phyloP scores from a whole-genome alignment of 495 filamentous ascomycete genomes.

The Xylaria castorea region DNA sequence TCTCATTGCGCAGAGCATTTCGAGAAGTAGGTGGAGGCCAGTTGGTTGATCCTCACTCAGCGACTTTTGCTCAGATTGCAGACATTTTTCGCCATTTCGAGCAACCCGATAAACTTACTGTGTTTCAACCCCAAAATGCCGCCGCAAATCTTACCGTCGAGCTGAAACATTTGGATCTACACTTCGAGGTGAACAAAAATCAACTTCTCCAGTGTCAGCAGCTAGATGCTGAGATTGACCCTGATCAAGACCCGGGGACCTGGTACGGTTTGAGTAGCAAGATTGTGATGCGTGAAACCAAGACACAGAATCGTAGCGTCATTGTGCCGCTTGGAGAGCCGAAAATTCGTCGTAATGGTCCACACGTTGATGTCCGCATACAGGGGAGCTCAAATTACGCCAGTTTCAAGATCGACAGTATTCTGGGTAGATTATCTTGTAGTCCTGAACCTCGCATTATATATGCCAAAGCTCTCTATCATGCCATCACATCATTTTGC shows the following conservation, averaged over 20 bases:
- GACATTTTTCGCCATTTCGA: slow-evolving; percentile 48
- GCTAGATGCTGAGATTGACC: slow-evolving; percentile 54
- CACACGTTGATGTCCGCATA: slow-evolving; percentile 45
- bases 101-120: slow-evolving; percentile 40
- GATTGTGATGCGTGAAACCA: slow-evolving; percentile 53
- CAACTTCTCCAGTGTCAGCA: slow-evolving; percentile 51
- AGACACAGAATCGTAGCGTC: slow-evolving; percentile 40
- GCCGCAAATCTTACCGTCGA: slow-evolving; percentile 37
- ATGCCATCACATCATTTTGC: slow-evolving; percentile 65
- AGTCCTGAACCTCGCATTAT: slow-evolving; percentile 54
- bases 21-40: slow-evolving; percentile 21
- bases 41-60: slow-evolving; percentile 40
- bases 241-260: slow-evolving; percentile 57
- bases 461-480: slow-evolving; percentile 60
- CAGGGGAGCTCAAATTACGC: slow-evolving; percentile 40
- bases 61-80: slow-evolving; percentile 38
- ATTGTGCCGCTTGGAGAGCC: slow-evolving; percentile 46
- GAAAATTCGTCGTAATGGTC: slow-evolving; percentile 22
- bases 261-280: slow-evolving; percentile 58
- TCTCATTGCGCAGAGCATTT: slow-evolving; percentile 31
- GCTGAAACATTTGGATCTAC: slow-evolving; percentile 47
- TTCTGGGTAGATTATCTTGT: slow-evolving; percentile 55
- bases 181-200: slow-evolving; percentile 43
- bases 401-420: slow-evolving; percentile 55
- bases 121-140: slow-evolving; percentile 42